Percentiles rank a stretch among this genome's conserved stretches.
phyloP scores from a whole-genome alignment of 2,329 filamentous ascomycete species.

The Grosmannia penicillata region DNA sequence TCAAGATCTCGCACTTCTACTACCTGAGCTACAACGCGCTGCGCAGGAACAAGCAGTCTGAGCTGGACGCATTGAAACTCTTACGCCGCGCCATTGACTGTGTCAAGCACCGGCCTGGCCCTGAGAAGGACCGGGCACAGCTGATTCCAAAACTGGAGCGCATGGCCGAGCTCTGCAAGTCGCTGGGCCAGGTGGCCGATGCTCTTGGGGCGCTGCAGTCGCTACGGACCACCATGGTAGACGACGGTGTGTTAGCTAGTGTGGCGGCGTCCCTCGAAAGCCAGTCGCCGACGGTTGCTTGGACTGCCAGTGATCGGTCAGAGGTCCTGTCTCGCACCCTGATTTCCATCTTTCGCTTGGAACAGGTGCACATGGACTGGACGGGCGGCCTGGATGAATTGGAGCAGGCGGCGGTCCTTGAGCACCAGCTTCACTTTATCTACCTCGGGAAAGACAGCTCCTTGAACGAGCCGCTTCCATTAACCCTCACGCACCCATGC shows the following conservation, averaged over 20 bases:
- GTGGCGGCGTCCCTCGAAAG: constrained; percentile 35
- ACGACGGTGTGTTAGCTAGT: constrained; percentile 37
- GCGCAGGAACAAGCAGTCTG: constrained; percentile 24
- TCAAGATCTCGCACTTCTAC: constrained; percentile 59
- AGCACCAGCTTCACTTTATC: constrained; percentile 42
- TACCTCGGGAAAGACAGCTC: constrained; percentile 20
- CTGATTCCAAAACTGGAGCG: constrained; percentile 51
- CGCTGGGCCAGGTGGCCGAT: constrained; percentile 36
- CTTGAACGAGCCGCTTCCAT: constrained; percentile 12
- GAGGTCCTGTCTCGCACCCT: constrained; percentile 43
- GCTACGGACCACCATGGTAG: constrained; percentile 47
- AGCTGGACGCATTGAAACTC: constrained; percentile 31
- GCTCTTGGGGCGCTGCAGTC: constrained; percentile 42
- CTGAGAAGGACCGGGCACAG: constrained; percentile 44
- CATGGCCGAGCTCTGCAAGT: constrained; percentile 45
- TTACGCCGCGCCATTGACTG: constrained; percentile 50
- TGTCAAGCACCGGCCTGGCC: constrained; percentile 35
- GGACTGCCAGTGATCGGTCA: constrained; percentile 34
- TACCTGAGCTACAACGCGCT: constrained; percentile 45
- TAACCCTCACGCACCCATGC: constrained; percentile 28
- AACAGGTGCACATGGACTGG: constrained; percentile 40
- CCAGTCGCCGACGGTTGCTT: constrained; percentile 35
- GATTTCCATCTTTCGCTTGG: constrained; percentile 43
- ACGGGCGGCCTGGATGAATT: constrained; percentile 33
- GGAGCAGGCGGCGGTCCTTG: constrained; percentile 42